Base-by-base conservation (phyloP, 163 green algal species). In the Chlorella variabilis region DNA sequence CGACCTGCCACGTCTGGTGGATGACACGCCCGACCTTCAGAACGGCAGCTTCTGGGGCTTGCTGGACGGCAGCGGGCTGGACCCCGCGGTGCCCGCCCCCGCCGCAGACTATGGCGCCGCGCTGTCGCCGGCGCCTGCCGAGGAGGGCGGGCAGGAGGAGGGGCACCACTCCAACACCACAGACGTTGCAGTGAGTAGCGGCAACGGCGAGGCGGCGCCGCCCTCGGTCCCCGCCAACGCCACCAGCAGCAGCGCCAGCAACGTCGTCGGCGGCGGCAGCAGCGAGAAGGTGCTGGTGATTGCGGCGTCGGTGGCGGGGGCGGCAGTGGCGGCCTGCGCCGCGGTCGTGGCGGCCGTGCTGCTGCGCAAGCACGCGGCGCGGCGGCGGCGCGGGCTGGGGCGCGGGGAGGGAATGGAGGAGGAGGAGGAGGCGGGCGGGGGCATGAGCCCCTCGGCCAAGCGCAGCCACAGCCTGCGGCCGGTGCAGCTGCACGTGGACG, bases 301-400 rank as follows among this genome's bases (percentile, higher is more conserved):
- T 15, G 71, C 71, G 4, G 71, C 71, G 25, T 79, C 71, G 20
- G 58, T 68, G 11, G 71, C 71, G 25, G 71, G 34, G 11, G 71
- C 33, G 3, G 71, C 71, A 0, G 71, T 79, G 2, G 71, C 54
- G 54, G 33, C 63, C 20, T 79, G 71, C 36, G 27, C 59, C 3
- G 36, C 17, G 27, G 34, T 69, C 3, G 73, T 80, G 7, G 56
- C 38, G 0, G 56, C 34, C 2, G 73, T 80, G 38, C 59, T 69
- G 54, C 56, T 80, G 73, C 73, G 73, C 73, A 80, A 70, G 73
- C 73, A 41, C n/a, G 59, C 59, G 8, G 59, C 59, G 73, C 36
- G 38, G 73, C 54, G 65, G 54, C 73, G 56, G 54, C 73, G 73
- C 1, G 36, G 29, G 48, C 54, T 34, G 54, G 38, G 54, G 31